A percentile compares a stretch with the other conserved stretches of the same genome.
These are phyloP conservation scores for Atkinsonella texensis DNA, from an alignment of 2,329 filamentous ascomycete species.

Conservation along the genomic window DNA sequence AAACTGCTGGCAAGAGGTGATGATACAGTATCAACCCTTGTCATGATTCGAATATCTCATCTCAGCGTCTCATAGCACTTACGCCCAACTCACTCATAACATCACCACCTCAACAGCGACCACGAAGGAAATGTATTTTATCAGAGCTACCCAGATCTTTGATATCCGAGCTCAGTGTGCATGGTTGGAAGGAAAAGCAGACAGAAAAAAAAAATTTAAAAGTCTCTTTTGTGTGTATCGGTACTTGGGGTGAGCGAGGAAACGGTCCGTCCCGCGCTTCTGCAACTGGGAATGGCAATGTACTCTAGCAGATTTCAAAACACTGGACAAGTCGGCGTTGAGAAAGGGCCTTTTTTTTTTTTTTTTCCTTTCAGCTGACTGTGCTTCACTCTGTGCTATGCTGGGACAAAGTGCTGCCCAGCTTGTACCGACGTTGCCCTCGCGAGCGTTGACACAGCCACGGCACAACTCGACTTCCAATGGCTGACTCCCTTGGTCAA, in stretches of 20 bases:
- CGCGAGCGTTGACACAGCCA: background rate
- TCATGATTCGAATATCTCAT: too few relatives aligned
- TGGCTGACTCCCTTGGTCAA: too few relatives aligned
- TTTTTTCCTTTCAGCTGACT: too few relatives aligned
- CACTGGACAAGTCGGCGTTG: too few relatives aligned
- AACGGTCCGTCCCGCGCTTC: background rate
- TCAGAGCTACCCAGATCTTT: background rate
- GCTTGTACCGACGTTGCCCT: too few relatives aligned
- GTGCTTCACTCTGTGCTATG: too few relatives aligned
- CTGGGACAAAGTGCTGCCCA: too few relatives aligned
- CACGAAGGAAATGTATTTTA: background rate
- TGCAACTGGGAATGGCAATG: background rate
- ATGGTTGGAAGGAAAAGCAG: too few relatives aligned
- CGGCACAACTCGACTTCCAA: background rate
- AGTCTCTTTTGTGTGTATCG: too few relatives aligned
- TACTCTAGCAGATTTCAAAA: background rate
- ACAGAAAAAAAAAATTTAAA: too few relatives aligned
- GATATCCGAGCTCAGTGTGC: background rate
- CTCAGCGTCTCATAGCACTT: background rate
- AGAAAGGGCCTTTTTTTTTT: too few relatives aligned
- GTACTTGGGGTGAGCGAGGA: too few relatives aligned
- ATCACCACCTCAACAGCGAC: background rate
- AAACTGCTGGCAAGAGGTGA: conserved; percentile 22
- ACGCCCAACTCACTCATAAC: conserved; percentile 1
- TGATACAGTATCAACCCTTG: background rate